These are phyloP conservation scores for Linnemannia zychae DNA, from an alignment of 192 early-diverging fungal species.

Conservation along the genomic window DNA sequence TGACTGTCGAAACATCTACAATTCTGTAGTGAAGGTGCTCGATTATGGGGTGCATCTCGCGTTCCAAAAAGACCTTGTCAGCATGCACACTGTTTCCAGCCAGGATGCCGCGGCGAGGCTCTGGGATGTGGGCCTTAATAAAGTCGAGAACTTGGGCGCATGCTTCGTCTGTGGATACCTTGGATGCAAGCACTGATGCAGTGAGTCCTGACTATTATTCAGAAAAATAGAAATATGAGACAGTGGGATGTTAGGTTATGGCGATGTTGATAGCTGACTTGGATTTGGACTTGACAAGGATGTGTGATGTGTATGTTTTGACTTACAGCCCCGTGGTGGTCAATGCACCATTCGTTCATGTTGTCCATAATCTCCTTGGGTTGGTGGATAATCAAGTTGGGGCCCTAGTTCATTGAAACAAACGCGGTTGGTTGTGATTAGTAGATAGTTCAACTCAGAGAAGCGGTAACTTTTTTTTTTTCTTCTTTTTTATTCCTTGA, in stretches of 20 bases:
- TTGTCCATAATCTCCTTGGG: slow-evolving; percentile 79
- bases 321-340: slow-evolving; percentile 85
- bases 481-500: not conserved
- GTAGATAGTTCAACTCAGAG: not conserved
- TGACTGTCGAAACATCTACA: slow-evolving; percentile 91
- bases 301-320: not conserved
- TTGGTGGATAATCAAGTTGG: slow-evolving; percentile 82
- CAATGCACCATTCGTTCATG: slow-evolving; percentile 94
- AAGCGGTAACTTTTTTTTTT: not conserved
- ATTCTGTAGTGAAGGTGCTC: slow-evolving; percentile 89
- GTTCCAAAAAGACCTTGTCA: slow-evolving; percentile 86
- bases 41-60: slow-evolving; percentile 83
- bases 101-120: slow-evolving; percentile 72
- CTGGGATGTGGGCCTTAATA: slow-evolving; percentile 77
- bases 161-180: slow-evolving; percentile 74
- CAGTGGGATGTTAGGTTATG: not conserved
- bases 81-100: slow-evolving; percentile 96
- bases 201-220: slow-evolving; percentile 80
- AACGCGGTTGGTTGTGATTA: too few relatives aligned
- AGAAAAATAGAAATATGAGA: not conserved
- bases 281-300: not conserved
- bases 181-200: slow-evolving; percentile 76
- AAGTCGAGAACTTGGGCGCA: slow-evolving; percentile 81
- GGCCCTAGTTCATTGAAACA: slow-evolving; percentile 60
- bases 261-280: not conserved